phyloP scores from a whole-genome alignment of 202 grass and related monocot genomes.

The Sporobolus alterniflorus region DNA sequence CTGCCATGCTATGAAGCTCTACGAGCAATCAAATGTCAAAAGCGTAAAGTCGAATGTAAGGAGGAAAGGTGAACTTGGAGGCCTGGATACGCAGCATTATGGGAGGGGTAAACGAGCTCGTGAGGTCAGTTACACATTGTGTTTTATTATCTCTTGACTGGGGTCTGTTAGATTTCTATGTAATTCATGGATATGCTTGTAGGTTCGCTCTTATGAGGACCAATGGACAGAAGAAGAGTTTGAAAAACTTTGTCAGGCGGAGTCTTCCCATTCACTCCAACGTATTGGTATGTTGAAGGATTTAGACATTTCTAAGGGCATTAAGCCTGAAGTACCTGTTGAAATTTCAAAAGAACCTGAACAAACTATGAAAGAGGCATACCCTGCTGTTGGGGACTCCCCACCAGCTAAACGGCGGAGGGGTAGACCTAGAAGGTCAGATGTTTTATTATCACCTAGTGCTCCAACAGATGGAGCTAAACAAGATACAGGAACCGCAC shows the following conservation, averaged over 20 bases:
- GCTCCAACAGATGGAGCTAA: conserved; percentile 29
- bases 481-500: conserved; percentile 47
- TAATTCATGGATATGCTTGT: conserved; percentile 40
- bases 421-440: conserved; percentile 87
- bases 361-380: conserved; percentile 34
- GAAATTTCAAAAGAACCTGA: conserved; percentile 44
- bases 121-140: conserved; percentile 64
- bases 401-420: conserved; percentile 84
- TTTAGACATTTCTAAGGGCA: conserved; percentile 51
- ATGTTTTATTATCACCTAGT: conserved; percentile 39
- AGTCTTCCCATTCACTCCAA: conserved; percentile 71
- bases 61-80: conserved; percentile 76
- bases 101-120: conserved; percentile 98
- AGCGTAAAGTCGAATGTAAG: conserved; percentile 53
- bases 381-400: conserved; percentile 50
- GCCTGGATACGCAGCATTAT: conserved; percentile 88
- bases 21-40: conserved; percentile 76
- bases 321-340: conserved; percentile 52
- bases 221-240: conserved; percentile 99
- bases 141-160: background rate
- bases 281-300: conserved; percentile 51
- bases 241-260: conserved; percentile 97
- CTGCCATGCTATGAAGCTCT: conserved; percentile 89
- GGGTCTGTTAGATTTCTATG: conserved; percentile 17
- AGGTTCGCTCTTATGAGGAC: conserved; percentile 99